phyloP scores from a whole-genome alignment of 1,284 basidiomycete genomes.

The Pseudozyma sp. region DNA sequence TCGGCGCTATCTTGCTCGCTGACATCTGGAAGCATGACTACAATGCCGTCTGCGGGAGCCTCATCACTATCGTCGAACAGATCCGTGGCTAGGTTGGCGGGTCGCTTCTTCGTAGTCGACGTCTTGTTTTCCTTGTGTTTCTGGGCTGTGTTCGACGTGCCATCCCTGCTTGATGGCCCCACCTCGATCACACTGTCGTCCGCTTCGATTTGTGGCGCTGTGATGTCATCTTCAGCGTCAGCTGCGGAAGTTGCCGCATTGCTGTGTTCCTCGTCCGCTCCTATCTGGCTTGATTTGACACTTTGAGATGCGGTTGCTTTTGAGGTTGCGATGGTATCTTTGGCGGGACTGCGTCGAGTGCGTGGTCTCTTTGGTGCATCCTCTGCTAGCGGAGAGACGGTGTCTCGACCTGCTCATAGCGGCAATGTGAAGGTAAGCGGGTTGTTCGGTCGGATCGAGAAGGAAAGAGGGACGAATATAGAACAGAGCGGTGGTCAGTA shows the following conservation, averaged over 20 bases:
- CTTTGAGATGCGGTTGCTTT: not conserved
- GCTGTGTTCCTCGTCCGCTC: not conserved
- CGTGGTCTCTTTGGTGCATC: slow-evolving; percentile 18
- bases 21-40: not conserved
- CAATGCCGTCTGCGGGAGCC: not conserved
- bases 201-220: not conserved
- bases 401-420: slow-evolving; percentile 12
- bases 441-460: too few species aligned
- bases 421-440: too few species aligned
- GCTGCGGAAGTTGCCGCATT: not conserved
- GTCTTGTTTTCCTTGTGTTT: slow-evolving; percentile 6
- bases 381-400: slow-evolving; percentile 7
- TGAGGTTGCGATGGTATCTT: slow-evolving; percentile 7
- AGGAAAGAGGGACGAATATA: too few species aligned
- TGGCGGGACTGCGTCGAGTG: slow-evolving; percentile 21
- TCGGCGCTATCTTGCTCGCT: slow-evolving; percentile 4
- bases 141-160: slow-evolving; percentile 5
- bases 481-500: too few species aligned
- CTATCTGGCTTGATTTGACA: not conserved
- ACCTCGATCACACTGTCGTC: not conserved
- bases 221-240: not conserved
- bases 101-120: not conserved
- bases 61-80: slow-evolving; percentile 25
- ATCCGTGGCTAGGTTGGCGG: slow-evolving; percentile 20
- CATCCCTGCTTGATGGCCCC: not conserved